Base-by-base conservation (phyloP, 2,329 filamentous ascomycete species). In the Aspergillus sp. region DNA sequence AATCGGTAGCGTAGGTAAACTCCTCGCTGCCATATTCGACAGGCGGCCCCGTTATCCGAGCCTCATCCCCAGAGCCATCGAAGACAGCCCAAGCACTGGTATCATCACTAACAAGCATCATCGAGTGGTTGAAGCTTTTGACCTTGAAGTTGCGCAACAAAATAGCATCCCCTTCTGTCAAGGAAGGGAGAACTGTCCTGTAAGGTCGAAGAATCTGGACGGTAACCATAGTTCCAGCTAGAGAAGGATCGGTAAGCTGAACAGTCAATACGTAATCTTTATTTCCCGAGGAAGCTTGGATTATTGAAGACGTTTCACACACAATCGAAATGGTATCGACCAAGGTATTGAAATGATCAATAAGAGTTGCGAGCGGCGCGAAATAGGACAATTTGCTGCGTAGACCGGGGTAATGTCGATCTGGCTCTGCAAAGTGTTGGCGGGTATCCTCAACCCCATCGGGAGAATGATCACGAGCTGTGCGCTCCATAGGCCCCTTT, bases 21-120 rank as follows among this genome's bases (percentile, higher is more conserved):
- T 75, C 72, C 39, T 67, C 61, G 1, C 50, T 44, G 32, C 58
- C 60, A 42, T 64, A 67, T 48, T 72, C 68, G 26, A 72, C 60
- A 5, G 67, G 68, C 5, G 66, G 64, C 0, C 64, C 68, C 36
- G 59, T 57, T 5, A 67, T 51, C 37, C 60, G 54, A 8, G 59
- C 54, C 19, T 64, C 53, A 8, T 57, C 53, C n/a, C 44, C 33
- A 8, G 51, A 51, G 33, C 51, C 51, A 32, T 56, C 49, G 50
- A 74, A 74, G 5, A 75, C 68, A 7, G 66, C 71, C 73, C 73
- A 76, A 8, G 71, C 64, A 45, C 71, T 74, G 11, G 60, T 60
- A 9, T 68, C 60, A 3, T 56, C 59, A 49, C 68, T 73, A 39
- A 69, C 49, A 3, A 76, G 59, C 45, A 65, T 64, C 40, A 70